Evolutionary conservation across 208 protist genomes (phyloP), one percentile per base, ranked within the genome.

Genomic region (Leishmania major): DNA sequence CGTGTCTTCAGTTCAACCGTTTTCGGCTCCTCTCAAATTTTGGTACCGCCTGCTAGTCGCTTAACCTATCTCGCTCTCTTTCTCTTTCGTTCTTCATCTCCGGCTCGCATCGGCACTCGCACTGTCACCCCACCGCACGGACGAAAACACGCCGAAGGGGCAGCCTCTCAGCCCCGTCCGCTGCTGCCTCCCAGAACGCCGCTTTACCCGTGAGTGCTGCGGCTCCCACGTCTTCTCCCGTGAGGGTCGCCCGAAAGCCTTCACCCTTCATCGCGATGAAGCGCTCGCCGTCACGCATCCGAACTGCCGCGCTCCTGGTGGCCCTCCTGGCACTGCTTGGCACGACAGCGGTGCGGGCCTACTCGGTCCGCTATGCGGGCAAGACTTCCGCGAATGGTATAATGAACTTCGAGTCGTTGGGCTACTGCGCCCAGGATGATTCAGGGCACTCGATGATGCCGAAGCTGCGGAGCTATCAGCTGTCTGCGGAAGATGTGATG

Each of bases 401-500:
- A 17, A 86, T 82, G 78, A 84, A 79, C 53, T 83, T 86, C 31
- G 77, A 77, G 40, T 10, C 60, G 6, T 19, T 64, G 3, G 88
- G 87, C 45, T 90, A 87, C 82, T 94, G 91, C 74, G 81, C 75
- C 4, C 67, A 53, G 15, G 78, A 72, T 31, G 83, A 90, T 77
- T 28, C 71, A 5, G 85, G 80, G 22, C 89, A 93, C 81, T 86
- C 86, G 31, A 90, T 92, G 88, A 95, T 95, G 92, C 92, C 92
- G 25, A 93, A 84, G 77, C 84, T 79, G 74, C 35, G 82, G 69
- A 70, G 67, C 75, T 89, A 86, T 57, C 86, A 93, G 53, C 45
- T 31, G 5, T 51, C 62, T 57, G 90, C 86, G 0, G 45, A 57
- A 15, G 53, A 84, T 47, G 62, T 82, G 22, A 55, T 91, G 47